Evolutionary conservation across 208 protist species (phyloP).

Genomic region (Trypanosoma scelopori): DNA sequence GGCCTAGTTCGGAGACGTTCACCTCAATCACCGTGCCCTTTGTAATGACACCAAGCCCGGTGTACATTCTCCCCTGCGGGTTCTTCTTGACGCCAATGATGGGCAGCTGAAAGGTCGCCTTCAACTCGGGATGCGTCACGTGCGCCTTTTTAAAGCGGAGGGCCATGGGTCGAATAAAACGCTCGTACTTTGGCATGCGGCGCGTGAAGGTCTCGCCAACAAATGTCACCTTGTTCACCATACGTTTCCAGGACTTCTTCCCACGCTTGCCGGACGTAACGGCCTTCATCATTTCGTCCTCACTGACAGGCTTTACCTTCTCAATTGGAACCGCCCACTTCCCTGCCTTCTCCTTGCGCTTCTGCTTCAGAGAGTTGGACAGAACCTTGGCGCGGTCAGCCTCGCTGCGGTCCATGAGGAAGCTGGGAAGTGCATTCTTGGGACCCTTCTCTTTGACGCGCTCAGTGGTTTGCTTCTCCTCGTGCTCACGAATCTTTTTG

Average conservation of each 20-base stretch:
- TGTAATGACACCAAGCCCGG: conserved; percentile 99
- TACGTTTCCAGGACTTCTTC: conserved; percentile 99
- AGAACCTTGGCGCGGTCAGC: conserved; percentile 98
- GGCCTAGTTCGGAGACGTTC: conserved; percentile 99
- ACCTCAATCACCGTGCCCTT: conserved; percentile 99
- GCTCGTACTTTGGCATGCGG: conserved; percentile 99
- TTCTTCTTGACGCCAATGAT: conserved; percentile 99
- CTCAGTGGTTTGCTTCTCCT: conserved; percentile 93
- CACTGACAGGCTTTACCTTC: conserved; percentile 97
- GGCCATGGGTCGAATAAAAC: conserved; percentile 99
- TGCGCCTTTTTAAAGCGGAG: conserved; percentile 99
- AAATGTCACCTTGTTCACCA: conserved; percentile 99
- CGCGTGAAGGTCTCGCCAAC: conserved; percentile 99
- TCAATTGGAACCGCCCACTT: conserved; percentile 99
- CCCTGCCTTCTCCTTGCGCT: conserved; percentile 99
- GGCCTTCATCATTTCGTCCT: conserved; percentile 99
- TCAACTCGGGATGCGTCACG: conserved; percentile 99
- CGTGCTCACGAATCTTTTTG: conserved; percentile 99
- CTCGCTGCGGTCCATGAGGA: conserved; percentile 98
- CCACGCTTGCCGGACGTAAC: conserved; percentile 94
- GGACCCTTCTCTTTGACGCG: conserved; percentile 94
- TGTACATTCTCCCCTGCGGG: conserved; percentile 98
- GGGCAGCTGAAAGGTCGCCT: conserved; percentile 99
- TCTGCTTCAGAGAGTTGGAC: conserved; percentile 99
- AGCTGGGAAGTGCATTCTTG: conserved; percentile 98